Base-by-base conservation (phyloP, 176 grass and related monocot species). In the Puccinellia tenuiflora region DNA sequence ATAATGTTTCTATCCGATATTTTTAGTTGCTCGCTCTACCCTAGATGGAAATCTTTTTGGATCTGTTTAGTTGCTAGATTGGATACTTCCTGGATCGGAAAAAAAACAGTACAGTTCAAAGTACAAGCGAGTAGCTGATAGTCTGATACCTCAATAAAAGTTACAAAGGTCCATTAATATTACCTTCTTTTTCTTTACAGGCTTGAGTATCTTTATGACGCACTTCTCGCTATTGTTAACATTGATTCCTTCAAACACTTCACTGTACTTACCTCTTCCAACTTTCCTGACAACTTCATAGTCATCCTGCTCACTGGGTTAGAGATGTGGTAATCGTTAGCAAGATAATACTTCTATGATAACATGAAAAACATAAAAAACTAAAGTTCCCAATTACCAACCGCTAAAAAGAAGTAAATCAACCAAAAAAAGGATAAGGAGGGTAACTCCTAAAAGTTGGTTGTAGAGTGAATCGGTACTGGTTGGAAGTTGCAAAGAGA, bases 141-240 rank as follows among this genome's bases (percentile, higher is more conserved):
- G 20, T 54, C 20, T 54, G 53, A 54, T 20, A 57, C n/a, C 25
- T 72, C 37, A 82, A 45, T 8, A 22, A 30, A 59, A 45, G 37
- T 28, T 45, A 25, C 37, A 73, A 72, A 73, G 9, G 21, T 79
- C 59, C 25, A 84, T 84, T 70, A 28, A 73, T 48, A 73, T 14
- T 93, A 99, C 97, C 97, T 99, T 99, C 73, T 99, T 99, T 87
- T 99, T 99, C 88, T 99, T 99, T n/a, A 99, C 96, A 76, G 96
- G 96, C 90, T 99, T 96, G 71, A 99, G 96, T 86, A 99, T 96
- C 85, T 99, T 99, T 75, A 99, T 99, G 81, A 99, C 84, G 31
- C 93, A 94, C 62, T 90, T 86, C 90, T 99, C 93, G 29, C 92
- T 99, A 82, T 88, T 99, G 74, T 89, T 92, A 86, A 92, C 78